Percentiles rank a stretch among this genome's conserved stretches.
Conservation (phyloP, 768 basidiomycete species). For the Xerocomus brunneocitrinus region DNA sequence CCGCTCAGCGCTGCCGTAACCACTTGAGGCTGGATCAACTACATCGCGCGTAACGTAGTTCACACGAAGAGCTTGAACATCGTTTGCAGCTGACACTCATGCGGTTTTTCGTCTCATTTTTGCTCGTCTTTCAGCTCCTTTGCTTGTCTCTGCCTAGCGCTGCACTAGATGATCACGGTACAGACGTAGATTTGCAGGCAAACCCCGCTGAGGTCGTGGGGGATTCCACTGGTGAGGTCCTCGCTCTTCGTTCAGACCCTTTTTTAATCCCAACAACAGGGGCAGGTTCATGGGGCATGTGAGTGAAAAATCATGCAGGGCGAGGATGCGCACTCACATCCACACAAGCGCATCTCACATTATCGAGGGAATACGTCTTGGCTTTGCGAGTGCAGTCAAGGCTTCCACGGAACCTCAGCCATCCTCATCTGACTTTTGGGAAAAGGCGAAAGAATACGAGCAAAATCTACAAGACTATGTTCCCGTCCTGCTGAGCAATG, state of each 20-base stretch:
- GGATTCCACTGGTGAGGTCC: background rate
- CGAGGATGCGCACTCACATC: background rate
- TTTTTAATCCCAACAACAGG: background rate
- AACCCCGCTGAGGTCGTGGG: background rate
- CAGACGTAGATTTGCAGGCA: background rate
- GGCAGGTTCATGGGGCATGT: background rate
- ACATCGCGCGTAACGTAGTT: no score
- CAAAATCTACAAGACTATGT: slow-evolving; percentile 1
- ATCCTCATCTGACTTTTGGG: slow-evolving; percentile 11
- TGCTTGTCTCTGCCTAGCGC: background rate
- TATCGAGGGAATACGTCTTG: background rate
- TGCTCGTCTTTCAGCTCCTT: background rate
- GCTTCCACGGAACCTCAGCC: background rate
- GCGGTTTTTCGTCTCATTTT: background rate
- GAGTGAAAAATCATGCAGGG: background rate
- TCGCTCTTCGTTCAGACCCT: no score
- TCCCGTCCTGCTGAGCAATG: slow-evolving; percentile 4
- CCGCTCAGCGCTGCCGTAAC: no score
- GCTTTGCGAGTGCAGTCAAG: background rate
- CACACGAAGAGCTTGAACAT: no score
- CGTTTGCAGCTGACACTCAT: background rate
- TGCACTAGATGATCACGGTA: background rate
- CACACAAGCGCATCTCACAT: background rate
- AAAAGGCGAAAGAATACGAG: slow-evolving; percentile 3
- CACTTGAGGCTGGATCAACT: no score